Percentiles rank a stretch among this genome's conserved stretches.
These are phyloP conservation scores for Scorias spongiosa DNA, from an alignment of 2,329 filamentous ascomycete genomes.

Conservation along the genomic window DNA sequence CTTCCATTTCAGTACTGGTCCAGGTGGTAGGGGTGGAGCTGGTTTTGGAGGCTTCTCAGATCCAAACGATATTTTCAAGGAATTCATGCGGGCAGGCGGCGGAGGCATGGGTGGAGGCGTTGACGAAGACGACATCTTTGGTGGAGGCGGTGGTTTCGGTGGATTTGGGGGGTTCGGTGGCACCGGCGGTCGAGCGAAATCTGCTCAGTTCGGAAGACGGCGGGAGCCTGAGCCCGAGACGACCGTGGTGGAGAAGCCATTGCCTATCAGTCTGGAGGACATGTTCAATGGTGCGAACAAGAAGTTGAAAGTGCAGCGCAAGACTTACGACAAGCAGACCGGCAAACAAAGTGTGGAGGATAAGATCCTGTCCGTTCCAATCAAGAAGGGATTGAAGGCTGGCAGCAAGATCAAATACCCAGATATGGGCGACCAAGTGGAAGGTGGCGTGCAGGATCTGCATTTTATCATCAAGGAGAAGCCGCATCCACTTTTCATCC, in stretches of 20 bases:
- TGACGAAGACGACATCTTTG: constrained; percentile 41
- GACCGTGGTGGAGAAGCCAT: constrained; percentile 71
- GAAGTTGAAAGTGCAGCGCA: constrained; percentile 96
- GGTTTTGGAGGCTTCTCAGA: constrained; percentile 68
- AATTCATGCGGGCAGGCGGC: constrained; percentile 54
- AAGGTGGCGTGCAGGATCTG: constrained; percentile 86
- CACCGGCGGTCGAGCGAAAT: constrained; percentile 17
- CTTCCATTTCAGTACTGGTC: constrained; percentile 49
- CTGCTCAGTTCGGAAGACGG: constrained; percentile 13
- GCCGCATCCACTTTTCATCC: constrained; percentile 67
- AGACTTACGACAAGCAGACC: constrained; percentile 67
- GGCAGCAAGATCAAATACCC: constrained; percentile 98
- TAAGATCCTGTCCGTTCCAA: constrained; percentile 82
- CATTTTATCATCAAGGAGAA: constrained; percentile 96
- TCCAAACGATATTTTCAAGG: constrained; percentile 68
- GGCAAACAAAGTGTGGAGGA: constrained; percentile 80
- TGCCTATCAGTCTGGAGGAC: constrained; percentile 75
- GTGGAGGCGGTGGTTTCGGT: constrained; percentile 28
- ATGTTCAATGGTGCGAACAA: constrained; percentile 76
- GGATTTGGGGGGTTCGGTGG: constrained; percentile 30
- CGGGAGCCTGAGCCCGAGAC: constrained; percentile 60
- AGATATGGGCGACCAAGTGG: constrained; percentile 93
- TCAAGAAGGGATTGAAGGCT: constrained; percentile 90
- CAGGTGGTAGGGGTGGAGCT: constrained; percentile 36
- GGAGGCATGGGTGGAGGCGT: constrained; percentile 32